Base-by-base conservation (phyloP, 148 eudicot genomes). In the Vaccinium macrocarpon region DNA sequence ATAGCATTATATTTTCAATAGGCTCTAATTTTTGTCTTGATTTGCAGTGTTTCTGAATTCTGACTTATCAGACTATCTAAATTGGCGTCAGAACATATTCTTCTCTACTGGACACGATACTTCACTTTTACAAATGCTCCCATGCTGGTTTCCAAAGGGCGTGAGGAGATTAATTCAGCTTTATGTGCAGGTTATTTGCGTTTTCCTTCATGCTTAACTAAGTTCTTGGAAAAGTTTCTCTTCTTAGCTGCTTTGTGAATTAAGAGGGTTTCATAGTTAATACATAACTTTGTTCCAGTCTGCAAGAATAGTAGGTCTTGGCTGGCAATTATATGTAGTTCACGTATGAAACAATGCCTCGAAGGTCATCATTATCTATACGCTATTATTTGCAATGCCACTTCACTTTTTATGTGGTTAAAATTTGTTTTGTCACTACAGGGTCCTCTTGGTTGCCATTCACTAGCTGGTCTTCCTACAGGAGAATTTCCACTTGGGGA, bases 391-490 rank as follows among this genome's bases (percentile, higher is more conserved):
- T 52, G 42, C 12, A 21, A 72, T 51, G 32, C 10, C 80, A 56
- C 57, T 73, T 78, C 77, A 48, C 76, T 62, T 66, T 80, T 71
- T 78, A 46, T 23, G 62, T 62, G 74, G 55, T 64, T 38, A 7
- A 42, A 53, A 55, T 81, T 61, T 49, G 81, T 48, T 80, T 48
- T 50, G 81, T 18, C 71, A 15, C 66, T 81, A 85, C 90, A 97
- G 99, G 98, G 99, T 81, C 98, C 99, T 78, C 90, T 93, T 85
- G 98, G 97, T 81, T 97, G 99, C 96, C 98, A 91, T 85, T 90
- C 98, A 46, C 74, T 91, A 70, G 86, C 92, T 82, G 94, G 91
- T 87, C 87, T 95, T 62, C 80, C 93, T 52, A 86, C 91, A 19
- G 97, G 88, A 80, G 95, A 94, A 84, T 87, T 90, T 87, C 71